Base-by-base conservation (phyloP, 306 rosid genomes). In the Gillenia trifoliata region DNA sequence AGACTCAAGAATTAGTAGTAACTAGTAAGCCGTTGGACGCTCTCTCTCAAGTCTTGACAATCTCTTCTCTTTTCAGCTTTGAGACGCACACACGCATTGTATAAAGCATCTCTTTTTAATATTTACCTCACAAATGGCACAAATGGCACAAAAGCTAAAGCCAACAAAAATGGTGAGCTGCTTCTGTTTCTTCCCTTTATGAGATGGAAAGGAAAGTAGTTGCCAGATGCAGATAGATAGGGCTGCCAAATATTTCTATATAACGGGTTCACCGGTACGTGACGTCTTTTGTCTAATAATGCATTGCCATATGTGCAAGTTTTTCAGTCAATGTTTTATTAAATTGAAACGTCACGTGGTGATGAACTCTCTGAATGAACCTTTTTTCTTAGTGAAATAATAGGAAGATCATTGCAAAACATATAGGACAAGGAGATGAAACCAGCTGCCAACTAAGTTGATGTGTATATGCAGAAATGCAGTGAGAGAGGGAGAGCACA, bases 61-160 rank as follows among this genome's bases (percentile, higher is more conserved):
- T 56, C 57, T 43, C 30, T 23, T 68, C 49, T 47, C 31, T 40
- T 29, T 33, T 66, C 9, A 62, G 7, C 29, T 23, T 59, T 61
- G 20, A 45, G 3, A 8, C 41, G 9, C 52, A 45, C 19, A 13
- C 36, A 60, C 16, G 55, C 77, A 31, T 56, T 62, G 69, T 38
- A 62, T 16, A 70, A 68, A 67, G 75, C 74, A 73, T 59, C 75
- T 66, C 43, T 15, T 56, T 71, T 72, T 4, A 49, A 19, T 4
- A 5, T 49, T 54, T 43, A 55, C 54, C 70, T 30, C 26, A 70
- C 25, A 45, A 66, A 50, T 41, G 75, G 20, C 36, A 68, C 43
- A 38, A 38, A 6, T 38, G 9, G 43, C 5, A 38, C 1, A 59
- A 76, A 68, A 13, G 63, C 34, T 29, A 57, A 68, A 57, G 80